phyloP scores from a whole-genome alignment of 2,329 filamentous ascomycete species.

The Graphiopsis chlorocephala region DNA sequence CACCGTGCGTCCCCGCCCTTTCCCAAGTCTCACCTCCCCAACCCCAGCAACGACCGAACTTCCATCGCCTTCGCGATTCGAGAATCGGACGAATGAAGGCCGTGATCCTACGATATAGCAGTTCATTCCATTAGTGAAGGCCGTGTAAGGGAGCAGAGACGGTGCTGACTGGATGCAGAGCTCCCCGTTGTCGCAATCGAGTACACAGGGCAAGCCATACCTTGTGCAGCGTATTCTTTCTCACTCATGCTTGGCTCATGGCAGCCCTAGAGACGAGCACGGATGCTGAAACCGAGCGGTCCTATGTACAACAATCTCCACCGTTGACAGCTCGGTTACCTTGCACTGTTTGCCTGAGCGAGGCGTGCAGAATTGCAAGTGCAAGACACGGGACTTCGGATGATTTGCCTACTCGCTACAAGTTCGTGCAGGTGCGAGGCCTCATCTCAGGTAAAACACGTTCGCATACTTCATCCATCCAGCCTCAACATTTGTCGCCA shows the following conservation, averaged over 20 bases:
- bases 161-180: neutral
- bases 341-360: neutral
- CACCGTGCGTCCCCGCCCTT: neutral
- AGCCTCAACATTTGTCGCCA: neutral
- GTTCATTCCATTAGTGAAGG: too few species aligned
- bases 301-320: neutral
- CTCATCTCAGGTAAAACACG: neutral
- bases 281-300: neutral
- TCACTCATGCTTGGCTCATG: neutral
- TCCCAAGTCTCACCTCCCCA: slow-evolving; percentile 1
- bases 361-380: neutral
- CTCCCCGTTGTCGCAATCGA: neutral
- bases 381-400: neutral
- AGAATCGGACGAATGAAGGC: neutral
- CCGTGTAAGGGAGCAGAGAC: neutral
- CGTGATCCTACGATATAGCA: neutral
- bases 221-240: neutral
- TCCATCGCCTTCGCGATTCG: neutral
- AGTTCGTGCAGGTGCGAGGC: neutral
- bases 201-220: neutral
- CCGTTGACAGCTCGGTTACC: neutral
- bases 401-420: neutral
- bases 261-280: neutral
- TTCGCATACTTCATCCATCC: neutral
- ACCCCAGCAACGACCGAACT: neutral